Percentiles rank a stretch among this genome's conserved stretches.
Conservation (phyloP, 345 rosid genomes). For the Laguncularia racemosa region DNA sequence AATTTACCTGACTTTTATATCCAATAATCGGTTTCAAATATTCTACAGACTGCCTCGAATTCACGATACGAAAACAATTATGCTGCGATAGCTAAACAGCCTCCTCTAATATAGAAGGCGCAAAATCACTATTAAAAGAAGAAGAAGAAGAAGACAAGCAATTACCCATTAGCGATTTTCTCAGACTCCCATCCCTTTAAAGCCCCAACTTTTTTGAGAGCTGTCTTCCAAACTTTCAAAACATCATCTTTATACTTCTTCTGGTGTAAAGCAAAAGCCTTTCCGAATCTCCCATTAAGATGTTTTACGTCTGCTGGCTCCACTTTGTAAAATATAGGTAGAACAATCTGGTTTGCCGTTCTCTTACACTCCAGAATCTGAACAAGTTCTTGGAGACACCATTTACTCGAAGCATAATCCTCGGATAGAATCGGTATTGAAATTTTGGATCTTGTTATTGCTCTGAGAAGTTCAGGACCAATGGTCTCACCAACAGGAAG, state of each 20-base stretch:
- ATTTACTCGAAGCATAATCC: too few relatives aligned
- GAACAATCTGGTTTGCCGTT: conserved; percentile 5
- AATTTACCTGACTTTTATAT: too few relatives aligned
- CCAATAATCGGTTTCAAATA: too few relatives aligned
- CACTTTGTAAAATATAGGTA: conserved; percentile 13
- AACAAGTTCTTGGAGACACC: too few relatives aligned
- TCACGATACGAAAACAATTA: too few relatives aligned
- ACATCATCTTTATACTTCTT: background rate
- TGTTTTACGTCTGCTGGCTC: conserved; percentile 13
- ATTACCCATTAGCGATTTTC: conserved; percentile 14
- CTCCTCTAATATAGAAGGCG: background rate
- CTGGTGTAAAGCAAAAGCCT: conserved; percentile 3
- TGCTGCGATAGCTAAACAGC: too few relatives aligned
- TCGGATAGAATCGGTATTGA: too few relatives aligned
- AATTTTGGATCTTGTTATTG: too few relatives aligned
- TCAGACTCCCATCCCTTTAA: conserved; percentile 18
- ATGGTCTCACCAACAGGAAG: too few relatives aligned
- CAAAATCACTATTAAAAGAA: background rate
- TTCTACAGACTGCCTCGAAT: too few relatives aligned
- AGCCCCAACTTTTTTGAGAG: conserved; percentile 14
- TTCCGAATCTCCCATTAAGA: conserved; percentile 6
- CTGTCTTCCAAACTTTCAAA: conserved; percentile 13
- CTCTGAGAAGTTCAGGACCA: too few relatives aligned
- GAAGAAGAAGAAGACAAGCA: too few relatives aligned
- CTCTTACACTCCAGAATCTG: conserved; percentile 16